Base-by-base conservation (phyloP, 2,329 filamentous ascomycete species). In the Neospermospora avenae region DNA sequence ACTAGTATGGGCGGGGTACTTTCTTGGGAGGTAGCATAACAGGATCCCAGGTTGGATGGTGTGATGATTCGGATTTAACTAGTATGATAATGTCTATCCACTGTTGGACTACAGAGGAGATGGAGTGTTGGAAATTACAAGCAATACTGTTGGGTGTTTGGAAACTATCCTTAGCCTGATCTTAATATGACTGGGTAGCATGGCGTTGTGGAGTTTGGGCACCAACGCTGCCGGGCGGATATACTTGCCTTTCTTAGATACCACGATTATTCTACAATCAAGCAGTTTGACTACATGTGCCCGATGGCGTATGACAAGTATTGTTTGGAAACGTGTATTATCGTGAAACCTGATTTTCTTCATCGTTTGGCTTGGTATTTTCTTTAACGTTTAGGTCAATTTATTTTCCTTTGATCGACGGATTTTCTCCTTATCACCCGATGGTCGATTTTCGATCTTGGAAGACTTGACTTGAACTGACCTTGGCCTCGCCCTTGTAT, bases 1-100 rank as follows among this genome's bases (percentile, higher is more conserved):
- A 6, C n/a, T 59, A 25, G 55, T 46, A 18, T 65, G 55, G 59
- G 54, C 59, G 13, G 55, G 52, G 25, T 34, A 66, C 7, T n/a
- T 68, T 13, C 55, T 65, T 28, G 62, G 53, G 31, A 51, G 62
- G 59, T 67, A 57, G 60, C 59, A 60, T 51, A 20, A 13, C 55
- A 10, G 49, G 24, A 46, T 59, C 58, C 55, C 28, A 60, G 52
- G 59, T 25, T 59, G 57, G 55, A 57, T 55, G 34, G 49, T 55
- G 31, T 49, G 37, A 46, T 48, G 34, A 57, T 37, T 48, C 35
- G 56, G 48, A 34, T 42, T 18, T 39, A 45, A 52, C 56, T 51
- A 52, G 53, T 55, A 61, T 48, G 63, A 61, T 65, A 65, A 65
- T 65, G 60, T 63, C 51, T 61, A 63, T 57, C 31, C 51, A 48